These are phyloP conservation scores for Vitis cinerea DNA, from an alignment of 164 flowering plant genomes.

Conservation along the genomic window DNA sequence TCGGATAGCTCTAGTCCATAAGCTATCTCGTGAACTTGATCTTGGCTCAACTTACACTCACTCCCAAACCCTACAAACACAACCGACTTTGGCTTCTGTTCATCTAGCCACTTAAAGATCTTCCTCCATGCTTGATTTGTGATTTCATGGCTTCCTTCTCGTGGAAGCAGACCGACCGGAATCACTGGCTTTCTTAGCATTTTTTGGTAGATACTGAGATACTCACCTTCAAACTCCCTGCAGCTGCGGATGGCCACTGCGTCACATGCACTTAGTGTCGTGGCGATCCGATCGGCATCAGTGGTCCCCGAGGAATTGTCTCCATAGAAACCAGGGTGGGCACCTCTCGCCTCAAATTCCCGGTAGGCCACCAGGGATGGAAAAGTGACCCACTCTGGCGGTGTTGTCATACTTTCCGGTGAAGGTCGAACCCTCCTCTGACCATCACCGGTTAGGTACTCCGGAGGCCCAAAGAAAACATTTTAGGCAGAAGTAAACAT, in stretches of 20 bases:
- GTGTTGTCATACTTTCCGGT: conserved; percentile 15
- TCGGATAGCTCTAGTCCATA: conserved; percentile 27
- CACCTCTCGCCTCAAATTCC: conserved; percentile 4
- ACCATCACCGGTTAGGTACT: conserved; percentile 9
- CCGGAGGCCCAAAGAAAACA: conserved; percentile 19
- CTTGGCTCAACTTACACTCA: conserved; percentile 11
- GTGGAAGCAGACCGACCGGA: conserved; percentile 42
- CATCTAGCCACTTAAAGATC: conserved; percentile 43
- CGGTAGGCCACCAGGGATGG: conserved; percentile 23
- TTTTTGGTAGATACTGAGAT: conserved; percentile 15
- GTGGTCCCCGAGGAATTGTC: conserved; percentile 15
- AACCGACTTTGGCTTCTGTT: conserved; percentile 23
- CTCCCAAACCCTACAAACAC: conserved; percentile 25
- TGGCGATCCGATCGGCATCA: conserved; percentile 3
- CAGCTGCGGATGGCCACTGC: conserved; percentile 26
- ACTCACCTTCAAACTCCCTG: conserved; percentile 31
- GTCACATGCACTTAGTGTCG: conserved; percentile 1
- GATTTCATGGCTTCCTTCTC: not conserved
- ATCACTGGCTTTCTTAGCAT: conserved; percentile 31
- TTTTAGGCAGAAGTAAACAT: conserved; percentile 9
- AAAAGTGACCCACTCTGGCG: conserved; percentile 33
- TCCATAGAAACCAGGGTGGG: not conserved
- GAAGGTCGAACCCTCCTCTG: not conserved
- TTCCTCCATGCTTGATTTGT: not conserved
- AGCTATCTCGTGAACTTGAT: conserved; percentile 22